Evolutionary conservation across 176 grass and related monocot genomes (phyloP).

Genomic region (sorghum (Sorghum bicolor)): Sorghum_bicolor_NCBIv3 NC_012875.2:1398001-1398500

Average conservation of each 20-base stretch:
- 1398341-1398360: background rate
- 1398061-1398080: background rate
- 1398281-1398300: background rate
- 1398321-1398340: background rate
- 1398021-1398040: background rate
- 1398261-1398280: constrained; percentile 2
- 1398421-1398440: background rate
- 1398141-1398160: background rate
- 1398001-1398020: background rate
- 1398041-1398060: background rate
- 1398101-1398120: background rate
- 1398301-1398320: background rate
- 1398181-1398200: constrained; percentile 4
- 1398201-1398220: background rate
- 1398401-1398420: constrained; percentile 11
- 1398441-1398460: background rate
- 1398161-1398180: background rate
- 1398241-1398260: constrained; percentile 20
- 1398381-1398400: constrained; percentile 2
- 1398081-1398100: background rate
- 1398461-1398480: constrained; percentile 39
- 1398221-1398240: background rate
- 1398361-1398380: background rate
- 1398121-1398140: background rate
- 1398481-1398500: constrained; percentile 39